Percentiles rank a stretch among this genome's conserved stretches.
These are phyloP conservation scores for Lachnellula willkommii DNA, from an alignment of 2,329 filamentous ascomycete genomes.

Conservation along the genomic window DNA sequence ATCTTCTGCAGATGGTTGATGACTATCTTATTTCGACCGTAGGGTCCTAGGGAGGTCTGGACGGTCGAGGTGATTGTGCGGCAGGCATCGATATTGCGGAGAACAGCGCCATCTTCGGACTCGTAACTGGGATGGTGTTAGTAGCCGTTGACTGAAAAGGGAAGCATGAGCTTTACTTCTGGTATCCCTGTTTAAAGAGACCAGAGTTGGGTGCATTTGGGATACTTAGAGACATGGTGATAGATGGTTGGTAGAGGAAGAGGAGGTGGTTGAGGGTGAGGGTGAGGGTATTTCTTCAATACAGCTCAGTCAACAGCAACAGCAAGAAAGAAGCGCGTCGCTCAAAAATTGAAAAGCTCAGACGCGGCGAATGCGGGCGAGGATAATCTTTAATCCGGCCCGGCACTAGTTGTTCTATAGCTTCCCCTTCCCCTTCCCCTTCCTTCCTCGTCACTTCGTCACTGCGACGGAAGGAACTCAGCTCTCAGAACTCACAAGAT, in stretches of 20 bases:
- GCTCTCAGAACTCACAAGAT: background rate
- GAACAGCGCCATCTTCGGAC: constrained; percentile 95
- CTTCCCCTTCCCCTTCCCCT: background rate
- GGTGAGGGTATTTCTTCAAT: background rate
- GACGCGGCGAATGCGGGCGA: constrained; percentile 2
- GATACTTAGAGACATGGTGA: constrained; percentile 86
- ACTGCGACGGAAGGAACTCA: background rate
- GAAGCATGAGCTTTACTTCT: constrained; percentile 57
- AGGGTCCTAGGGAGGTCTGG: constrained; percentile 92
- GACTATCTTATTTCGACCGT: constrained; percentile 98
- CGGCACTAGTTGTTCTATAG: background rate
- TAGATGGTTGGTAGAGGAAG: background rate
- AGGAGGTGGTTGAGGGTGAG: constrained; percentile 6
- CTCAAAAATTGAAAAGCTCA: constrained; percentile 11
- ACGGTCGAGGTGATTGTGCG: constrained; percentile 92
- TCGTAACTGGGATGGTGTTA: constrained; percentile 69
- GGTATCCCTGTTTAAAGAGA: constrained; percentile 92
- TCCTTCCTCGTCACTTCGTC: background rate
- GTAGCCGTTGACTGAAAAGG: background rate
- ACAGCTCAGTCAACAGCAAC: background rate
- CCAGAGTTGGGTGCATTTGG: constrained; percentile 88
- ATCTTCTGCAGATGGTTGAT: constrained; percentile 99
- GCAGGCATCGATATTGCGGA: constrained; percentile 98
- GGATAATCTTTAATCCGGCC: constrained; percentile 8
- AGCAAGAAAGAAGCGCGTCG: background rate